Conservation (phyloP, 2,329 filamentous ascomycete species). For the Ophiocordyceps camponoti-floridani region DNA sequence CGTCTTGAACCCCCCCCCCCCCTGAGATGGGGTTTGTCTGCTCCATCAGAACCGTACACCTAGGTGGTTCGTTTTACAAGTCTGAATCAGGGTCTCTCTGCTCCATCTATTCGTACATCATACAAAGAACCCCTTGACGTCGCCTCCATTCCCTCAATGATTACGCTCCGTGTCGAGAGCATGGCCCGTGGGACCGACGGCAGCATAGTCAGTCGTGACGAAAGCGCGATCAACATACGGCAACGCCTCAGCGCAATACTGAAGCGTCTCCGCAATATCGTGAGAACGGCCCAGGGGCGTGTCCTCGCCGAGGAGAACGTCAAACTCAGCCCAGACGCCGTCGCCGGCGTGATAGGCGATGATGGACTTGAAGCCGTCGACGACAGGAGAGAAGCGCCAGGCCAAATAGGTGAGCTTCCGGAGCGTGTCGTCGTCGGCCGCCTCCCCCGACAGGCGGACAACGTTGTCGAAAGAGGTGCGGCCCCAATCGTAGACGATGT, state of each 20-base stretch:
- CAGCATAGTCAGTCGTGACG: slow-evolving; percentile 16
- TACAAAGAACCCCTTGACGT: neutral
- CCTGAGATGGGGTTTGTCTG: no score
- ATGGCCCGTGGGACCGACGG: slow-evolving; percentile 12
- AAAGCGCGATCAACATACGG: slow-evolving; percentile 14
- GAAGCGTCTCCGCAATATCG: slow-evolving; percentile 15
- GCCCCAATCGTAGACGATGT: slow-evolving; percentile 53
- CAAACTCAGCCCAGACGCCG: slow-evolving; percentile 16
- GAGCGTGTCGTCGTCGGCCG: slow-evolving; percentile 10
- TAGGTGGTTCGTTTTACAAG: no score
- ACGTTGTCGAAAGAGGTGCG: slow-evolving; percentile 24
- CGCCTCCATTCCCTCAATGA: slow-evolving; percentile 1
- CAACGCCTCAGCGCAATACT: slow-evolving; percentile 15
- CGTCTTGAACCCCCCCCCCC: no score
- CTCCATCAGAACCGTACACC: no score
- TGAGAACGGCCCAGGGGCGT: slow-evolving; percentile 13
- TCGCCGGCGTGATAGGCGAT: slow-evolving; percentile 16
- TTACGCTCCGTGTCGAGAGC: slow-evolving; percentile 9
- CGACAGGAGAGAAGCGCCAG: slow-evolving; percentile 14
- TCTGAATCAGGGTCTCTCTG: no score
- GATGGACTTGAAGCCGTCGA: slow-evolving; percentile 14
- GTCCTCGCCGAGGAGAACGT: slow-evolving; percentile 13
- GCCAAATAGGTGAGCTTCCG: slow-evolving; percentile 15
- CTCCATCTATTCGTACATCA: neutral
- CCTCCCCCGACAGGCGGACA: slow-evolving; percentile 13